These are phyloP conservation scores for Alternaria triticina DNA, from an alignment of 2,329 filamentous ascomycete species.

Conservation along the genomic window DNA sequence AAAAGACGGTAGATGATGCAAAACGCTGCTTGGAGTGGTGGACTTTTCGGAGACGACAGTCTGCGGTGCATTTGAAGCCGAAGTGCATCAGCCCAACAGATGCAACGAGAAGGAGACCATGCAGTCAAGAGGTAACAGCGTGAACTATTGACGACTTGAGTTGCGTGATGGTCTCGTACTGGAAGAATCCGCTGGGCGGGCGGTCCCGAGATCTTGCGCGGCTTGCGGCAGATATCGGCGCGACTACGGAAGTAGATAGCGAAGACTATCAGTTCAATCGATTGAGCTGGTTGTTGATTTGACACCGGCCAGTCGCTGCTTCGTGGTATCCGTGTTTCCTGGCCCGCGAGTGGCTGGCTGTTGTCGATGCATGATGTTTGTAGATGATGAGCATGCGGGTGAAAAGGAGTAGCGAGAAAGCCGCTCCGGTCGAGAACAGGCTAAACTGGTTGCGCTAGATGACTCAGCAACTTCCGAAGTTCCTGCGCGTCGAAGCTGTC, in stretches of 20 bases:
- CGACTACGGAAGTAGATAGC: background rate
- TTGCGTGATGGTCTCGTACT: background rate
- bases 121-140: too few species aligned
- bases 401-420: background rate
- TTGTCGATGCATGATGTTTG: background rate
- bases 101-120: background rate
- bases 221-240: background rate
- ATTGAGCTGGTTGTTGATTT: background rate
- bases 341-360: background rate
- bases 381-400: background rate
- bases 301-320: rapidly evolving
- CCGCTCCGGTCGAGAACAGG: background rate
- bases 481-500: background rate
- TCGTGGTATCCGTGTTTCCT: background rate
- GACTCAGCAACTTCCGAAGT: background rate
- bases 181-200: background rate
- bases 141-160: background rate
- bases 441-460: background rate
- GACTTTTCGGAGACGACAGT: background rate
- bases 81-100: background rate
- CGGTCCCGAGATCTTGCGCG: background rate
- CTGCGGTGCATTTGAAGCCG: background rate
- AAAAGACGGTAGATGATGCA: background rate
- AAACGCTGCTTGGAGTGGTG: background rate
- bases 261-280: background rate